Base-by-base conservation (phyloP, 208 protist species). In the Trypanosomatidae sp. region DNA sequence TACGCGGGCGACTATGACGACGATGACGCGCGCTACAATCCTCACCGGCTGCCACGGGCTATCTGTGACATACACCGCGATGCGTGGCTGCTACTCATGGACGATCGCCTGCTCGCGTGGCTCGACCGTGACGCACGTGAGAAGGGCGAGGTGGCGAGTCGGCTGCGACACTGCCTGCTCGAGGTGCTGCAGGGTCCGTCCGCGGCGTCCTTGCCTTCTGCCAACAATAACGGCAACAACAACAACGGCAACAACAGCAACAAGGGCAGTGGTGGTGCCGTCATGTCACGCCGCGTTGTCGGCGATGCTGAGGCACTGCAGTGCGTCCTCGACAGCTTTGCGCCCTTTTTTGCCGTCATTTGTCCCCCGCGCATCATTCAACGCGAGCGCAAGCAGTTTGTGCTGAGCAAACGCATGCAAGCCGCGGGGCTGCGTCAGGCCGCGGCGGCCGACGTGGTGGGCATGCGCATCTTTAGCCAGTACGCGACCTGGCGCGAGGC, bases 1-100 rank as follows among this genome's bases (percentile, higher is more conserved):
- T n/a, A n/a, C n/a, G n/a, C n/a, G n/a, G n/a, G n/a, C n/a, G n/a
- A n/a, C n/a, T n/a, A n/a, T n/a, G n/a, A n/a, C n/a, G n/a, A n/a
- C n/a, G n/a, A n/a, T n/a, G n/a, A n/a, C n/a, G n/a, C n/a, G n/a
- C n/a, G n/a, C n/a, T n/a, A n/a, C n/a, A 82, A 82, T 43, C 71
- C 71, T 2, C 55, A 57, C 28, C 26, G 45, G 2, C 22, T 83
- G 13, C 62, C 68, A 8, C 26, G 39, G 6, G 65, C 67, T 13
- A 55, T 87, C 15, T 48, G 71, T 32, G 47, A 53, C 21, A 52
- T 92, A 10, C 84, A 88, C 19, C 70, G 73, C 30, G 71, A 88
- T 23, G 67, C 79, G 23, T 92, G 84, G 79, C 44, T 52, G n/a
- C 51, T 92, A 32, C 57, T 92, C 11, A 87, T 92, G 71, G 84